Conservation (phyloP, 352 stramenopile genomes). For the Globisporangium acanthophoron region DNA sequence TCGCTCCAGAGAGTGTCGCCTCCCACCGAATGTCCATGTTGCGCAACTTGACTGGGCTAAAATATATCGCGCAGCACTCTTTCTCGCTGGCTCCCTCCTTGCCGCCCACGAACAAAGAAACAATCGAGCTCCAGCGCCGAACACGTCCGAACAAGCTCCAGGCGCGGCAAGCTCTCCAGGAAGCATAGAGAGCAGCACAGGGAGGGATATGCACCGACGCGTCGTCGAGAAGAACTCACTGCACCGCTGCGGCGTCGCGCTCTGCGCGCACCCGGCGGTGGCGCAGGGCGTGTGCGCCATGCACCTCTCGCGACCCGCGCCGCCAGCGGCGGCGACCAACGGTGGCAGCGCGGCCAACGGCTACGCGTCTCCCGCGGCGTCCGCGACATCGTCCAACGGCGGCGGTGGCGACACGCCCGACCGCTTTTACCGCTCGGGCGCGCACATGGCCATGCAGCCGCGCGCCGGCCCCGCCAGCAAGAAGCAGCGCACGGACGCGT, state of each 20-base stretch:
- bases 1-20: too few relatives aligned
- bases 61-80: too few relatives aligned
- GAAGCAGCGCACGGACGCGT: conserved; percentile 31
- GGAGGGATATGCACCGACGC: background rate
- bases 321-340: conserved; percentile 6
- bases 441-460: conserved; percentile 58
- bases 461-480: conserved; percentile 33
- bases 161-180: too few relatives aligned
- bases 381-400: conserved; percentile 1
- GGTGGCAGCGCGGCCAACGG: conserved; percentile 15
- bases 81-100: too few relatives aligned
- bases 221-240: conserved; percentile 43
- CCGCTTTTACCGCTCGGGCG: conserved; percentile 41
- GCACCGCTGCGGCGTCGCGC: conserved; percentile 68
- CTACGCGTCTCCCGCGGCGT: conserved; percentile 10
- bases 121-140: too few relatives aligned
- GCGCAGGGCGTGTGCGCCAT: conserved; percentile 72
- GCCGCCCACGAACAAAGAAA: too few relatives aligned
- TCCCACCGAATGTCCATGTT: too few relatives aligned
- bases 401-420: conserved; percentile 31
- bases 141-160: too few relatives aligned
- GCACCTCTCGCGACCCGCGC: conserved; percentile 43
- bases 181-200: too few relatives aligned
- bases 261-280: conserved; percentile 74
- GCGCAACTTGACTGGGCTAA: too few relatives aligned